Percentiles rank a stretch among this genome's conserved stretches.
These are phyloP conservation scores for Fusarium acutatum DNA, from an alignment of 2,329 filamentous ascomycete species.

Conservation along the genomic window DNA sequence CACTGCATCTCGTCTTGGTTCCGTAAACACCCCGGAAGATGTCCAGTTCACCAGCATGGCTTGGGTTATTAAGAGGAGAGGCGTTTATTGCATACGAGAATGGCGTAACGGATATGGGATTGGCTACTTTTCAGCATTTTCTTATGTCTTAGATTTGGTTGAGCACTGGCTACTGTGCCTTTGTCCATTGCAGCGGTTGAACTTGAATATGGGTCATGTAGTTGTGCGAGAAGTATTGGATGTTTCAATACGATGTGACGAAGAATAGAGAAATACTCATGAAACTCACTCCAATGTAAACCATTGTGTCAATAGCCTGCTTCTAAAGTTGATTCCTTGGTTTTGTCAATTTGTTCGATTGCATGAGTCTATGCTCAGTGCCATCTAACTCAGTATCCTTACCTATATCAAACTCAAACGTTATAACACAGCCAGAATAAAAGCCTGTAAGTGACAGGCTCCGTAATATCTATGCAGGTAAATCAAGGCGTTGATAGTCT, in stretches of 20 bases:
- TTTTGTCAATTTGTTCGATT: not conserved
- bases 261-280: not conserved
- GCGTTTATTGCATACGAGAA: conserved; percentile 32
- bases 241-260: not conserved
- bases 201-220: conserved; percentile 10
- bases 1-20: conserved; percentile 71
- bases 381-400: not conserved
- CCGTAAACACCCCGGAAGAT: conserved; percentile 67
- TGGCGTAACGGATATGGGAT: conserved; percentile 24
- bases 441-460: not conserved
- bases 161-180: conserved; percentile 20
- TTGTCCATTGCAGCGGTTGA: conserved; percentile 16
- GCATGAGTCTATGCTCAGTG: not conserved
- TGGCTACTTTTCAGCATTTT: conserved; percentile 23
- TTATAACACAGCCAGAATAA: not conserved
- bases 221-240: not conserved
- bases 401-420: not conserved
- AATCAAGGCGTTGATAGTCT: not conserved
- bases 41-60: conserved; percentile 72
- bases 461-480: not conserved
- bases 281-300: not conserved
- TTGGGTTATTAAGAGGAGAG: conserved; percentile 56
- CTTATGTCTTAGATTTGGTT: conserved; percentile 27
- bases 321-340: not conserved
- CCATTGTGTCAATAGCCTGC: not conserved